These are phyloP conservation scores for Cubamyces lactineus DNA, from an alignment of 768 basidiomycete species.

Conservation along the genomic window DNA sequence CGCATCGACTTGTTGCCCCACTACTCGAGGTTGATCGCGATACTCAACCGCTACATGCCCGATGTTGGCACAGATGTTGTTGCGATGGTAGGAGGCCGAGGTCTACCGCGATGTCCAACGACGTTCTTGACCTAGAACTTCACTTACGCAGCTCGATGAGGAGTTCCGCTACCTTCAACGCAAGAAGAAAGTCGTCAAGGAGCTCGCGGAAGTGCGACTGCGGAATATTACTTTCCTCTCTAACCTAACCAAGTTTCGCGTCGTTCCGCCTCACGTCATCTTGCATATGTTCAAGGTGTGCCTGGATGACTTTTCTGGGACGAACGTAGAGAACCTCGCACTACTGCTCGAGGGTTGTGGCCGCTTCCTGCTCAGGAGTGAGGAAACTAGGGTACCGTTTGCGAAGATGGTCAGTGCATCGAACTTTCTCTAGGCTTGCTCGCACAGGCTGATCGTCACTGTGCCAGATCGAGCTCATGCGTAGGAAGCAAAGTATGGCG, in stretches of 20 bases:
- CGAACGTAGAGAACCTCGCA: constrained; percentile 92
- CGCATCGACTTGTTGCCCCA: constrained; percentile 91
- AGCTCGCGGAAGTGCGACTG: constrained; percentile 80
- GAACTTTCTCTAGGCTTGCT: neutral
- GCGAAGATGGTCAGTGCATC: constrained; percentile 71
- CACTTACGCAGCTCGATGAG: constrained; percentile 76
- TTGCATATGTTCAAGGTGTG: constrained; percentile 97
- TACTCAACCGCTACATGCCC: constrained; percentile 89
- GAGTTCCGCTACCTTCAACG: constrained; percentile 95
- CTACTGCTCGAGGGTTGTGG: constrained; percentile 93
- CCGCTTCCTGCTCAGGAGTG: constrained; percentile 83
- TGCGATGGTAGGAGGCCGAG: constrained; percentile 52
- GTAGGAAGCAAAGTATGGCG: constrained; percentile 89
- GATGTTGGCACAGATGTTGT: constrained; percentile 88
- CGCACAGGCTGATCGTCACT: neutral
- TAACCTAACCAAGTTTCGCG: constrained; percentile 93
- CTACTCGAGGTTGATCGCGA: constrained; percentile 89
- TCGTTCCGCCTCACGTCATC: constrained; percentile 90
- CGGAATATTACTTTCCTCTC: constrained; percentile 90
- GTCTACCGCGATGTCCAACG: too few species aligned
- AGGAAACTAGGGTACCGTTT: constrained; percentile 87
- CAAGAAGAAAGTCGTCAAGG: constrained; percentile 91
- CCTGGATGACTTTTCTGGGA: constrained; percentile 90
- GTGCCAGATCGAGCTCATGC: constrained; percentile 85
- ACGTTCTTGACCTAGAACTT: neutral